A percentile compares a stretch with the other conserved stretches of the same genome.
phyloP scores from a whole-genome alignment of 1,284 basidiomycete species.

The Pseudozyma flocculosa region DNA sequence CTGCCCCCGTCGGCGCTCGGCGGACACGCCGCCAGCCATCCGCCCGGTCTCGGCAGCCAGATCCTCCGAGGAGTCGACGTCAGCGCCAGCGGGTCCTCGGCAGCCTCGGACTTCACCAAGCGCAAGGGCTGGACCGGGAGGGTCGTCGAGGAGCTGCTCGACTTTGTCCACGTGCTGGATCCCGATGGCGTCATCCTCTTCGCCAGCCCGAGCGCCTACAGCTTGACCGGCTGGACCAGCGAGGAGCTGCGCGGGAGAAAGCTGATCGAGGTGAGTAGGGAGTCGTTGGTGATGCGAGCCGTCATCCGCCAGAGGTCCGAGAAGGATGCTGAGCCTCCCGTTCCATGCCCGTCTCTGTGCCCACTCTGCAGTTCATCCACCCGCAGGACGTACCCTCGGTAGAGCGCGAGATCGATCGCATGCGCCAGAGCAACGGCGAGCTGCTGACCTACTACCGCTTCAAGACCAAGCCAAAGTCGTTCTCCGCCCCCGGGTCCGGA shows the following conservation, averaged over 20 bases:
- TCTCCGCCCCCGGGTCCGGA: conserved; percentile 4
- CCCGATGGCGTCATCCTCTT: conserved; percentile 38
- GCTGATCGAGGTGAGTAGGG: conserved; percentile 19
- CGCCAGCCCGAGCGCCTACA: conserved; percentile 38
- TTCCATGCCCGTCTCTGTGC: too few species aligned
- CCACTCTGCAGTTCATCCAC: conserved; percentile 25
- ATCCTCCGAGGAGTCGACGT: conserved; percentile 37
- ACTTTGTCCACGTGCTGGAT: conserved; percentile 51
- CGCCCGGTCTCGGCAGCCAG: conserved; percentile 35
- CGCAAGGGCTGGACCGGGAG: conserved; percentile 50
- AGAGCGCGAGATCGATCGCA: conserved; percentile 34
- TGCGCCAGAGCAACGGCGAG: conserved; percentile 35
- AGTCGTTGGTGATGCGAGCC: too few species aligned
- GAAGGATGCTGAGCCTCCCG: too few species aligned
- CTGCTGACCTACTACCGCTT: conserved; percentile 48
- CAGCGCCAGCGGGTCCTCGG: conserved; percentile 31
- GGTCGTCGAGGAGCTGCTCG: conserved; percentile 49
- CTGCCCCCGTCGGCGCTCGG: conserved; percentile 22
- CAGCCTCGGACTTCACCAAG: conserved; percentile 49
- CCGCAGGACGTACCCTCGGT: conserved; percentile 44
- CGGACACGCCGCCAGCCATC: conserved; percentile 41
- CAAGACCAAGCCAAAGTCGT: conserved; percentile 34
- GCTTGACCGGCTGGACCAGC: conserved; percentile 46
- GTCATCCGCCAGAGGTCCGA: too few species aligned
- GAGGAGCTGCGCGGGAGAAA: conserved; percentile 45